Evolutionary conservation across 2,329 filamentous ascomycete genomes (phyloP), one percentile per base, ranked within the genome.

Genomic region (Annulohypoxylon truncatum): DNA sequence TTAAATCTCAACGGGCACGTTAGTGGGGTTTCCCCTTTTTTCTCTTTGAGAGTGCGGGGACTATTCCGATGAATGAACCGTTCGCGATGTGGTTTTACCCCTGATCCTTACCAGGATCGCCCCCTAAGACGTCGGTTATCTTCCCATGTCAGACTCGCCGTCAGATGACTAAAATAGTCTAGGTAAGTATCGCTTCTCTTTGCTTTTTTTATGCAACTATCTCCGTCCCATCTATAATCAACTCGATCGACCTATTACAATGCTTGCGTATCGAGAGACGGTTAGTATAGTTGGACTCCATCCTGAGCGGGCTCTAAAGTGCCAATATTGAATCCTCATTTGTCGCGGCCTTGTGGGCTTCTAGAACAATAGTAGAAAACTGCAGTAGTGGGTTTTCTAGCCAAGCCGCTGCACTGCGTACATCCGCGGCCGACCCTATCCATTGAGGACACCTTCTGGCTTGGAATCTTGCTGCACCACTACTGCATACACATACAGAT

Each of bases 111-210:
- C 61, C 55, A 44, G 56, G 67, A 70, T 72, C 70, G 66, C 28
- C 57, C 47, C 62, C 52, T 58, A 70, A 66, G 67, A 72, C 62
- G 40, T 68, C 66, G 67, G 67, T 64, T 72, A 72, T 72, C 70
- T 70, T 47, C 54, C 60, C 57, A 62, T 69, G 66, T 61, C 54
- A 62, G 31, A 50, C 38, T 52, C 46, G 40, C 26, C 20, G 46
- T 63, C 61, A 61, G 62, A 59, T 62, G 66, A 68, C 65, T 47
- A 62, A 56, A 59, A 52, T 59, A 59, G 53, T 59, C 50, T 46
- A n/a, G n/a, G n/a, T n/a, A n/a, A n/a, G n/a, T n/a, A 53, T 68
- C 54, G 15, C 31, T 47, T 55, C 9, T 47, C 35, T 53, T 63
- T 59, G 22, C 50, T 67, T 65, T 58, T 55, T 13, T 51, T 38